Evolutionary conservation across 805 yeast species (phyloP).

Genomic region (Tetrapisispora arboricola): DNA sequence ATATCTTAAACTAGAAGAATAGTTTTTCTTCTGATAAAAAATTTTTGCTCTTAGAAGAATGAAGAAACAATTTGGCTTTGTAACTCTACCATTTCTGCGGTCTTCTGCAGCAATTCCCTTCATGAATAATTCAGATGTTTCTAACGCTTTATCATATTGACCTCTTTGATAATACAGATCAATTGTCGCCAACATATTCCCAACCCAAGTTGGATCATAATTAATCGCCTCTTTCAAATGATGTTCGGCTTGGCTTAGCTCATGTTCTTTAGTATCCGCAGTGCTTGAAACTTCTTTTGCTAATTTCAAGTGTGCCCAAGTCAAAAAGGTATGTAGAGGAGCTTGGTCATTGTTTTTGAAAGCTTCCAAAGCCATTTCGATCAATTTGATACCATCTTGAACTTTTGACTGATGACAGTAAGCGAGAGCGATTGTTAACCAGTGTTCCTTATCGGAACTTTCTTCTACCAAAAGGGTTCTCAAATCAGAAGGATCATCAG

Average conservation of each 20-base stretch:
- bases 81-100: constrained; percentile 29
- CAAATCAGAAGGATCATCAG: constrained; percentile 82
- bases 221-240: constrained; percentile 40
- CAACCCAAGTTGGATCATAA: constrained; percentile 36
- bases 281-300: constrained; percentile 25
- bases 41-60: constrained; percentile 78
- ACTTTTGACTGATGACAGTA: constrained; percentile 54
- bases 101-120: constrained; percentile 31
- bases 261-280: constrained; percentile 21
- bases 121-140: constrained; percentile 52
- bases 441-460: constrained; percentile 60
- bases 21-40: constrained; percentile 61
- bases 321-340: constrained; percentile 49
- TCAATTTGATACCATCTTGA: constrained; percentile 54
- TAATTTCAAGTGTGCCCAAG: constrained; percentile 60
- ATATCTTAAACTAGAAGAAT: constrained; percentile 59
- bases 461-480: constrained; percentile 72
- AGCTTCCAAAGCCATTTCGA: constrained; percentile 46
- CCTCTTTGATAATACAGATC: constrained; percentile 49
- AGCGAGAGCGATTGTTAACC: constrained; percentile 78
- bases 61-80: constrained; percentile 62
- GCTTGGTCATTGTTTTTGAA: constrained; percentile 31
- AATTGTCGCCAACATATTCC: constrained; percentile 56
- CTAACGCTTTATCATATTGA: constrained; percentile 60
- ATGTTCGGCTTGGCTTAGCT: constrained; percentile 34